phyloP scores from a whole-genome alignment of 345 rosid species.

The Streptanthus diversifolius region DNA sequence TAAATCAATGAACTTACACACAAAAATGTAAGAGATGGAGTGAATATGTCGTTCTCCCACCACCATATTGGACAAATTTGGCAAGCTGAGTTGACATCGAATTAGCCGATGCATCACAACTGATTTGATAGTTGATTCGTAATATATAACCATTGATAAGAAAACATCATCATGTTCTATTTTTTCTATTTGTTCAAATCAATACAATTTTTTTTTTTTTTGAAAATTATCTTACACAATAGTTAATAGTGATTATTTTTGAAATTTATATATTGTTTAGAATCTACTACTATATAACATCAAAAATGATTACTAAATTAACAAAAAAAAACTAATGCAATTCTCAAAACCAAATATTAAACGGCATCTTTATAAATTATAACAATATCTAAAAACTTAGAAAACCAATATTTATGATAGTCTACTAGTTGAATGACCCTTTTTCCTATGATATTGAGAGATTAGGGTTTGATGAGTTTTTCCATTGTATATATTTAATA shows the following conservation, averaged over 20 bases:
- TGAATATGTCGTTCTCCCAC: neutral
- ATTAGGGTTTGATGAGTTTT: neutral
- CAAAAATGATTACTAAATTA: no score
- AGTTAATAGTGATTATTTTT: no score
- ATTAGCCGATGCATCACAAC: slow-evolving; percentile 1
- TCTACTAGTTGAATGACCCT: neutral
- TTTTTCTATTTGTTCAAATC: no score
- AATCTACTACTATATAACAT: no score
- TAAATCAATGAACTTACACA: neutral
- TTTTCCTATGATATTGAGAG: no score
- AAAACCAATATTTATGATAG: neutral
- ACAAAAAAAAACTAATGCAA: no score
- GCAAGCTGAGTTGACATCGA: slow-evolving; percentile 27
- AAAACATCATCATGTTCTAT: neutral
- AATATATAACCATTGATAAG: neutral
- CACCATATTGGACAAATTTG: slow-evolving; percentile 22
- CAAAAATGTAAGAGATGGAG: neutral
- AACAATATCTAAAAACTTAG: neutral
- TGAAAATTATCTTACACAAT: no score
- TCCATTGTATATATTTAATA: neutral
- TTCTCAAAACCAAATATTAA: neutral
- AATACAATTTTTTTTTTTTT: no score
- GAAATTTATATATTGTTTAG: no score
- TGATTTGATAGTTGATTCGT: slow-evolving; percentile 26
- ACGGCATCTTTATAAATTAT: neutral